Base-by-base conservation (phyloP, 495 filamentous ascomycete species). In the Trichocladium antarcticum region DNA sequence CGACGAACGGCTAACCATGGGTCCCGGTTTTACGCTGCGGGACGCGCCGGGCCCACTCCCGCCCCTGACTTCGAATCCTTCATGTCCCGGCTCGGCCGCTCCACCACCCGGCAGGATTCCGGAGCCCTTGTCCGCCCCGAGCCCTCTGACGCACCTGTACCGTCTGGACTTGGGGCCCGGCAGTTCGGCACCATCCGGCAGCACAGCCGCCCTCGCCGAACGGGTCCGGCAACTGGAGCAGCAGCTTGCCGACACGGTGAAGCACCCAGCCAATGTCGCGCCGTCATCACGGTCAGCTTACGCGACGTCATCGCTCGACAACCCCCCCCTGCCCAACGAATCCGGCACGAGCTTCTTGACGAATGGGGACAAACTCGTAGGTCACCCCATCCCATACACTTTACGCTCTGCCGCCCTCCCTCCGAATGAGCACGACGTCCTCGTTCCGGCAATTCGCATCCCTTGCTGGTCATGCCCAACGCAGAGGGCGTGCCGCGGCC, bases 311-410 rank as follows among this genome's bases (percentile, higher is more conserved):
- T 31, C 41, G 10, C 27, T 37, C 12, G 39, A 37, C 38, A 52
- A 42, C 6, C 45, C 35, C 3, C 21, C 27, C 6, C 15, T 60
- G 19, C 61, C 61, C 32, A 80, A 79, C 55, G 66, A 69, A 0
- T 70, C 75, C 50, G 75, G 74, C 1, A 69, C 74, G 19, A 77
- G 73, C 49, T 74, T 77, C 53, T 76, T 74, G 76, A 71, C 76
- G 49, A 67, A 71, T 39, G 69, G 69, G 3, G 60, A 68, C 16
- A 61, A 67, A 29, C 57, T 67, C 49, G 79, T 79, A 69, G 48
- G 69, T 63, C n/a, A 12, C 39, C n/a, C 29, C 15, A 19, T 46
- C 38, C 47, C 45, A 31, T 36, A 8, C 38, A 6, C 28, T 38
- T 19, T 39, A 17, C 34, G 22, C 35, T 37, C 14, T 9, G 1